Evolutionary conservation across 148 eudicot species (phyloP).

Genomic region (Heliosperma pusillum): DNA sequence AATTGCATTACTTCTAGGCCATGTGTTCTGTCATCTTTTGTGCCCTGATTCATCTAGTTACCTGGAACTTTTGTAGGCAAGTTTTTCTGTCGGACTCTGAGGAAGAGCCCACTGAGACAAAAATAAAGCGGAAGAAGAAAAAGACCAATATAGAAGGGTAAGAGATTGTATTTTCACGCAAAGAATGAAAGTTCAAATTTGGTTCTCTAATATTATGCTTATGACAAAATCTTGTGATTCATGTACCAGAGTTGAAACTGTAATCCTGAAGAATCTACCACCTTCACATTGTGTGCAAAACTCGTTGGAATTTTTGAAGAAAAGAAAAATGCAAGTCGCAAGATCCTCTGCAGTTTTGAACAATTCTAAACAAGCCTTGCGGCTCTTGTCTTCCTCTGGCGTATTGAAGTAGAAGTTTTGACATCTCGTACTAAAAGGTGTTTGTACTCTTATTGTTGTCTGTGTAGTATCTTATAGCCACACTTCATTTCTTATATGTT

Average conservation of each 20-base stretch:
- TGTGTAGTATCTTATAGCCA: neutral
- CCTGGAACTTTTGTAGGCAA: slow-evolving; percentile 46
- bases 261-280: slow-evolving; percentile 65
- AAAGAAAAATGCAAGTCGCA: slow-evolving; percentile 57
- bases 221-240: neutral
- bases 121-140: slow-evolving; percentile 52
- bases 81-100: slow-evolving; percentile 88
- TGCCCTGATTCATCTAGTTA: neutral
- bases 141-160: slow-evolving; percentile 60
- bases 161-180: neutral
- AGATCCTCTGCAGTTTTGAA: slow-evolving; percentile 78
- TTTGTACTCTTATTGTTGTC: neutral
- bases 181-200: neutral
- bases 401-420: slow-evolving; percentile 40
- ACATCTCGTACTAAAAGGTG: neutral
- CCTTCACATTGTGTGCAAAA: slow-evolving; percentile 65
- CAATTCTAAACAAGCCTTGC: slow-evolving; percentile 80
- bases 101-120: slow-evolving; percentile 52
- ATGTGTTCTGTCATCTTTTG: neutral
- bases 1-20: neutral
- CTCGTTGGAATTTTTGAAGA: slow-evolving; percentile 75
- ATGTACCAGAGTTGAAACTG: slow-evolving; percentile 50
- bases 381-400: slow-evolving; percentile 66
- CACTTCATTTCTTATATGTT: neutral
- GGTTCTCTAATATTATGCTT: neutral